Percentiles rank a stretch among this genome's conserved stretches.
Evolutionary conservation across 2,329 filamentous ascomycete species (phyloP).

Genomic region (Amphichorda felina): DNA sequence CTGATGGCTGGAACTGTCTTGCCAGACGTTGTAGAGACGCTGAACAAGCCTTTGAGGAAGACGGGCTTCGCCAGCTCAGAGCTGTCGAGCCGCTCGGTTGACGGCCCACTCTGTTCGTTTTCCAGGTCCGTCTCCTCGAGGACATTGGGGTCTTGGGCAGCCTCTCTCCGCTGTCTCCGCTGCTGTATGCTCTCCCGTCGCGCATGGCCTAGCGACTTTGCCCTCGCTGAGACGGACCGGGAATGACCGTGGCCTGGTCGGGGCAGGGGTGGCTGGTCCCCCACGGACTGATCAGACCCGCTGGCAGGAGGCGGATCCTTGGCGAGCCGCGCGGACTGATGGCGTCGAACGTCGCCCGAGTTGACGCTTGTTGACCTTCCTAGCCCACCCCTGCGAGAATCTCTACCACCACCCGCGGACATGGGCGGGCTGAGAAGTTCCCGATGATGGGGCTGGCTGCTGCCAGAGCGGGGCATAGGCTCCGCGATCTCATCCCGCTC

Average conservation of each 20-base stretch:
- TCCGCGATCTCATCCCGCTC: conserved; percentile 38
- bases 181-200: conserved; percentile 88
- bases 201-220: conserved; percentile 82
- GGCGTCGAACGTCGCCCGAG: conserved; percentile 67
- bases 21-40: conserved; percentile 89
- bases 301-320: conserved; percentile 64
- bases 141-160: conserved; percentile 62
- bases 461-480: conserved; percentile 39
- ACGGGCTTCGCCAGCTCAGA: conserved; percentile 86
- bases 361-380: conserved; percentile 88
- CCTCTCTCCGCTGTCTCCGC: conserved; percentile 62
- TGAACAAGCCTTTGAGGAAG: conserved; percentile 92
- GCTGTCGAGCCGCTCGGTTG: conserved; percentile 49
- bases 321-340: conserved; percentile 32
- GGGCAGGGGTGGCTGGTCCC: conserved; percentile 33
- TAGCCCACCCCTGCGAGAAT: conserved; percentile 55
- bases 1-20: conserved; percentile 81
- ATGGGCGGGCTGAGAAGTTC: conserved; percentile 67
- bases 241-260: conserved; percentile 38
- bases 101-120: conserved; percentile 47
- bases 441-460: conserved; percentile 60
- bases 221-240: conserved; percentile 55
- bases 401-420: conserved; percentile 41
- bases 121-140: conserved; percentile 87
- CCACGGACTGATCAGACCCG: conserved; percentile 64